These are phyloP conservation scores for Cornus kousa DNA, from an alignment of 148 eudicot species.

Conservation along the genomic window DNA sequence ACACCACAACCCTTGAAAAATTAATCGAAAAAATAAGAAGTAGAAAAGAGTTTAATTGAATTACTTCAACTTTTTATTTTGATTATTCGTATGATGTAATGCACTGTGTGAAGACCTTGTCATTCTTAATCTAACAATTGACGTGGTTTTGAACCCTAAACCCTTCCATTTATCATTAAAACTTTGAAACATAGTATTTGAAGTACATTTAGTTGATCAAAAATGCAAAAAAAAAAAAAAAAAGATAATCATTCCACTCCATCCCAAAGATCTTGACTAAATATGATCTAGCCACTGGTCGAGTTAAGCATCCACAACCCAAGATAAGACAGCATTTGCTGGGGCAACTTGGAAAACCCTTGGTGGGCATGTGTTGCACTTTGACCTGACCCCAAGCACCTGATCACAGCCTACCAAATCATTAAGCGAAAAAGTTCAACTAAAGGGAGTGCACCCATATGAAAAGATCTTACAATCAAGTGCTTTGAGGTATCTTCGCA, in stretches of 20 bases:
- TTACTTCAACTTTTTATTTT: no score
- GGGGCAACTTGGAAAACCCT: neutral
- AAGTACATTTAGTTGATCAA: neutral
- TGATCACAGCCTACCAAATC: neutral
- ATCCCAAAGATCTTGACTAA: neutral
- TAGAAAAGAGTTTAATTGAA: no score
- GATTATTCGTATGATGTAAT: neutral
- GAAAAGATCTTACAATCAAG: neutral
- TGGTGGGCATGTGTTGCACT: neutral
- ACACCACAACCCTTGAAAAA: no score
- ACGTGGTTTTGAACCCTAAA: neutral
- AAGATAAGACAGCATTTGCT: neutral
- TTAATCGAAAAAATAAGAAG: no score
- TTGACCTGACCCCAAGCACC: neutral
- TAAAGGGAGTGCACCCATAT: neutral
- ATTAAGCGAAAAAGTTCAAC: neutral
- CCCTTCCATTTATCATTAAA: neutral
- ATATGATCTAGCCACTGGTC: neutral
- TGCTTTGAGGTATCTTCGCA: neutral
- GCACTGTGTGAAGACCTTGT: neutral
- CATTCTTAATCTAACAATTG: neutral
- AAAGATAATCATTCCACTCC: neutral
- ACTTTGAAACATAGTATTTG: neutral
- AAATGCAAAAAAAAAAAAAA: neutral
- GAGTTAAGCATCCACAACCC: neutral